Base-by-base conservation (phyloP, 192 early-diverging fungal species). In the Allomyces macrogynus region DNA sequence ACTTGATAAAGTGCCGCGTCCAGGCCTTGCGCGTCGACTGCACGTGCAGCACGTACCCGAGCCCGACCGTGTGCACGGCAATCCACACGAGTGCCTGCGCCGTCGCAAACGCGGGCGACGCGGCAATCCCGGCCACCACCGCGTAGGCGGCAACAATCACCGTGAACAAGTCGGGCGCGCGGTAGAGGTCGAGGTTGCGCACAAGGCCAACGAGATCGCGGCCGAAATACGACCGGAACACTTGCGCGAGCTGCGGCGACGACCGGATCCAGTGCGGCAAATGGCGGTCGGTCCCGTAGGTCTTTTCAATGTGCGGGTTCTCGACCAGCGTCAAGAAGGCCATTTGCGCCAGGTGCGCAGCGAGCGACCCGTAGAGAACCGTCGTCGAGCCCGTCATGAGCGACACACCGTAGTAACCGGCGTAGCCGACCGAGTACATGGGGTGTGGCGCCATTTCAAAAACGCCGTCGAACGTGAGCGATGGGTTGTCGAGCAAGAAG, bases 351-450 rank as follows among this genome's bases (percentile, higher is more conserved):
- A 84, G 82, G 71, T 98, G 95, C 11, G 91, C 90, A 42, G 81
- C 86, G 62, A 98, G 77, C 24, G 86, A 87, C 60, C 87, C 87
- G 70, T 89, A 95, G 60, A 98, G 80, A 1, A 98, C 91, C 61
- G 82, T 89, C 72, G 95, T 91, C 66, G 83, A 86, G 54, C 92
- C 89, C 61, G 88, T 87, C 69, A 98, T 92, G 54, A 98, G 74
- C 25, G 93, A 87, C 11, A 88, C 79, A 23, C 91, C 95, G 70
- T 98, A 98, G 78, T 92, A 98, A 8, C 93, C 92, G 24, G 87
- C 84, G 70, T 96, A 98, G 23, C 95, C 95, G 57, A 98, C 87
- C 25, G 91, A 94, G 77, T 98, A 98, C 93, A 96, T 98, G 11
- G 95, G 95, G 69, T 98, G 95, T 44, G 93, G 93, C 0, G 90